phyloP scores from a whole-genome alignment of 441 rosid genomes.

The Erodium chrysanthum region DNA sequence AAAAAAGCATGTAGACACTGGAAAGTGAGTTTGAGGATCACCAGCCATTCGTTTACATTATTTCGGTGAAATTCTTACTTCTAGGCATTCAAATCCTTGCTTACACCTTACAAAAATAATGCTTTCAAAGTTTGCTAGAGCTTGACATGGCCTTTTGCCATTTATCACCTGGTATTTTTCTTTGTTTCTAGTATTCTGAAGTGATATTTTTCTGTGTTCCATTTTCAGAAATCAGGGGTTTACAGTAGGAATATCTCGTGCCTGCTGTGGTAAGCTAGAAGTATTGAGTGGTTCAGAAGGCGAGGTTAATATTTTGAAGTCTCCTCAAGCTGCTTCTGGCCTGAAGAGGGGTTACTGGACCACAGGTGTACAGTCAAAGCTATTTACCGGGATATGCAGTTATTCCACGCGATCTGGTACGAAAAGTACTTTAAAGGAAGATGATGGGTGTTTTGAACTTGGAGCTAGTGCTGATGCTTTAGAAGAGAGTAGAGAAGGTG shows the following conservation, averaged over 20 bases:
- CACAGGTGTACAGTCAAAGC: neutral
- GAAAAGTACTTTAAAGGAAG: neutral
- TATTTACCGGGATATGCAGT: slow-evolving; percentile 1
- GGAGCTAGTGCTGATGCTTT: slow-evolving; percentile 2
- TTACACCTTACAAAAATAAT: no score
- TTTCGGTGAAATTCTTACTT: neutral
- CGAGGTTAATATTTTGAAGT: neutral
- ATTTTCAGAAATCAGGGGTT: neutral
- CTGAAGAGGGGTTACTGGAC: neutral
- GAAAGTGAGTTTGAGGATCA: neutral
- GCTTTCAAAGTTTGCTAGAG: neutral
- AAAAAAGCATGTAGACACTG: neutral
- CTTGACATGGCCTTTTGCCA: neutral
- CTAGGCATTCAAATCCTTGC: neutral
- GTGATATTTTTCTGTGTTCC: neutral
- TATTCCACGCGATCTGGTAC: neutral
- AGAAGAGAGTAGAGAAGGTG: neutral
- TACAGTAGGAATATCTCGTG: neutral
- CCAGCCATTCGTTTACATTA: neutral
- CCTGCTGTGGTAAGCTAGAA: neutral
- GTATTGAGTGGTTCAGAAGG: neutral
- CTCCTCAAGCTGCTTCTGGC: neutral
- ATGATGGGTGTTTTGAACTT: slow-evolving; percentile 2
- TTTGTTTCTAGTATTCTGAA: neutral
- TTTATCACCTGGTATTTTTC: neutral